phyloP scores from a whole-genome alignment of 139 green algal genomes.

The Bryopsis sp. region DNA sequence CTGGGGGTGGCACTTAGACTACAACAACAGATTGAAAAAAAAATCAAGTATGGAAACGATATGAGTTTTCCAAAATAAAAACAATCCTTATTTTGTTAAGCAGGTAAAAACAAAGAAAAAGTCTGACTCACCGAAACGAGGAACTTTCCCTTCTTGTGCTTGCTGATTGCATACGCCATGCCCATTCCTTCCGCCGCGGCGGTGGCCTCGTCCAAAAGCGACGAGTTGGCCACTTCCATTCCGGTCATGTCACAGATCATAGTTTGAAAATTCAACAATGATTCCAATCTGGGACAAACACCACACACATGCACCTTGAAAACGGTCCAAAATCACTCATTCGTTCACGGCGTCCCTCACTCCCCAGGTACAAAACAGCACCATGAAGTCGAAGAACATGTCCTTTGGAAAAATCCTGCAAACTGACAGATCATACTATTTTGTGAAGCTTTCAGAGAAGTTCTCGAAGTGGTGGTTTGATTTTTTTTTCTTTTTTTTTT shows the following conservation, averaged over 20 bases:
- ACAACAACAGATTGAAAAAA: conserved; percentile 18
- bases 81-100: too few species aligned
- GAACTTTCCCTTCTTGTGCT: conserved; percentile 98
- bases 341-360: not conserved
- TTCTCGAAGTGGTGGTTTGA: too few species aligned
- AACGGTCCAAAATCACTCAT: not conserved
- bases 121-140: conserved; percentile 66
- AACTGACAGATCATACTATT: too few species aligned
- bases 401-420: too few species aligned
- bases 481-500: too few species aligned
- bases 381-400: not conserved
- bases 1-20: conserved; percentile 96
- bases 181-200: conserved; percentile 98
- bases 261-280: conserved; percentile 98
- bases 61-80: too few species aligned
- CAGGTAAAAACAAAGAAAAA: too few species aligned
- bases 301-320: too few species aligned
- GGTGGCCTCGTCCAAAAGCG: conserved; percentile 95
- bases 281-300: conserved; percentile 73
- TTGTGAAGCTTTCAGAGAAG: too few species aligned
- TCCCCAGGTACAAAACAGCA: not conserved
- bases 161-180: conserved; percentile 88
- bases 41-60: too few species aligned
- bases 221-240: conserved; percentile 89
- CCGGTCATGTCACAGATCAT: conserved; percentile 93